These are phyloP conservation scores for Phytophthora parvispora DNA, from an alignment of 352 stramenopile species.

Conservation along the genomic window DNA sequence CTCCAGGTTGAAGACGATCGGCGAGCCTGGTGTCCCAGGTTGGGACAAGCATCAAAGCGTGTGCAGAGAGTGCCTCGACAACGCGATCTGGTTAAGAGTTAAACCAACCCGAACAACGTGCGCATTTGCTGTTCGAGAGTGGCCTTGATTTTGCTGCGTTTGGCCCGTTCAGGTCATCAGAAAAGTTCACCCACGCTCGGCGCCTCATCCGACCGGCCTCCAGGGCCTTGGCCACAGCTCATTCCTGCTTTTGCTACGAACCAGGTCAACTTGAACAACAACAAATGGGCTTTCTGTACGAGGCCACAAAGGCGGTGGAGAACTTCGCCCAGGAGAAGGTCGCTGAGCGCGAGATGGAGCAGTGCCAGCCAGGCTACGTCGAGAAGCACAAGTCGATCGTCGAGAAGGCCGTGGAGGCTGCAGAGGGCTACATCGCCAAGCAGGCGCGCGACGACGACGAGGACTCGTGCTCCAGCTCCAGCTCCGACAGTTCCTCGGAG, in stretches of 20 bases:
- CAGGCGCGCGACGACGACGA: slow-evolving; percentile 1
- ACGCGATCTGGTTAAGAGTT: neutral
- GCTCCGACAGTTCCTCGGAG: neutral
- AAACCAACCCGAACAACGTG: too few species aligned
- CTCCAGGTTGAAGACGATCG: slow-evolving; percentile 2
- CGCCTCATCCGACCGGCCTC: neutral
- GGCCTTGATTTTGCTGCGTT: neutral
- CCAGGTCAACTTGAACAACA: neutral
- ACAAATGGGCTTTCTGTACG: slow-evolving; percentile 16
- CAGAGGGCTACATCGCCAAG: slow-evolving; percentile 19
- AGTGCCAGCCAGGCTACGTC: slow-evolving; percentile 8
- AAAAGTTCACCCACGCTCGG: slow-evolving; percentile 12
- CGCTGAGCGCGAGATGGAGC: slow-evolving; percentile 14
- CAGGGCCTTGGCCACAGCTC: too few species aligned
- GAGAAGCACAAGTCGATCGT: slow-evolving; percentile 20
- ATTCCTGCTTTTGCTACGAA: slow-evolving; percentile 1
- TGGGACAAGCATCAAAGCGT: slow-evolving; percentile 1
- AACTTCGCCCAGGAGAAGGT: slow-evolving; percentile 29
- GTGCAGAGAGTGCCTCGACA: neutral
- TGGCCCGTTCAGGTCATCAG: slow-evolving; percentile 6
- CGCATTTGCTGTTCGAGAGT: neutral
- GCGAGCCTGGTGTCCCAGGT: neutral
- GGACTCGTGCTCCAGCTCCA: neutral
- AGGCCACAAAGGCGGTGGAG: slow-evolving; percentile 14
- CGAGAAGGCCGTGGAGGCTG: slow-evolving; percentile 15